Conservation (phyloP, 2,329 filamentous ascomycete species). For the Clarireedia hainanense region DNA sequence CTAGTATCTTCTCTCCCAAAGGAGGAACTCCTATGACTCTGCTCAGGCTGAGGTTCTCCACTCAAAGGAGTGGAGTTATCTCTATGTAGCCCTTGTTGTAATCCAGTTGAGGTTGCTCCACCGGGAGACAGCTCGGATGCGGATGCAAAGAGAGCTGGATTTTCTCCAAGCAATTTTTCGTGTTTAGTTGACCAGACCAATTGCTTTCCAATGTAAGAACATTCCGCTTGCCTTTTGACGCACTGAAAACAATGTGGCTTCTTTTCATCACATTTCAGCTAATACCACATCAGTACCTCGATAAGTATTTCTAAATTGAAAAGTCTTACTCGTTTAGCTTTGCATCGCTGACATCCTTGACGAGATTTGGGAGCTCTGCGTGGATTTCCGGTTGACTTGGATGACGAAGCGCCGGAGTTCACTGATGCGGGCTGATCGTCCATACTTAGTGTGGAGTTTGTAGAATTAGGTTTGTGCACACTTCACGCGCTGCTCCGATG, state of each 20-base stretch:
- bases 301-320: neutral
- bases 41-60: too few relatives aligned
- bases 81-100: too few relatives aligned
- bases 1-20: neutral
- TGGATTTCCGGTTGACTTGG: slow-evolving; percentile 12
- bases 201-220: slow-evolving; percentile 22
- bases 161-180: slow-evolving; percentile 20
- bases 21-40: too few relatives aligned
- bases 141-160: neutral
- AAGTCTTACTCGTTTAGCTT: slow-evolving; percentile 22
- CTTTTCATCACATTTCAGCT: slow-evolving; percentile 28
- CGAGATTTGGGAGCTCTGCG: slow-evolving; percentile 24
- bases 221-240: slow-evolving; percentile 18
- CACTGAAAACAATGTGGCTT: slow-evolving; percentile 25
- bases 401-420: neutral
- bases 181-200: slow-evolving; percentile 27
- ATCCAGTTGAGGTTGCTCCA: too few relatives aligned
- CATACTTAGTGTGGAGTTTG: neutral
- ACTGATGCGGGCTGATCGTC: neutral
- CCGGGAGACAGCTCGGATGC: too few relatives aligned
- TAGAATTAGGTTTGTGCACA: too few relatives aligned
- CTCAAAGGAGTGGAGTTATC: too few relatives aligned
- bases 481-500: too few relatives aligned
- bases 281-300: slow-evolving; percentile 4
- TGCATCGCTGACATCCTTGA: slow-evolving; percentile 25